Evolutionary conservation across 176 grass and related monocot species (phyloP).

Genomic region (Oryza glaberrima): DNA sequence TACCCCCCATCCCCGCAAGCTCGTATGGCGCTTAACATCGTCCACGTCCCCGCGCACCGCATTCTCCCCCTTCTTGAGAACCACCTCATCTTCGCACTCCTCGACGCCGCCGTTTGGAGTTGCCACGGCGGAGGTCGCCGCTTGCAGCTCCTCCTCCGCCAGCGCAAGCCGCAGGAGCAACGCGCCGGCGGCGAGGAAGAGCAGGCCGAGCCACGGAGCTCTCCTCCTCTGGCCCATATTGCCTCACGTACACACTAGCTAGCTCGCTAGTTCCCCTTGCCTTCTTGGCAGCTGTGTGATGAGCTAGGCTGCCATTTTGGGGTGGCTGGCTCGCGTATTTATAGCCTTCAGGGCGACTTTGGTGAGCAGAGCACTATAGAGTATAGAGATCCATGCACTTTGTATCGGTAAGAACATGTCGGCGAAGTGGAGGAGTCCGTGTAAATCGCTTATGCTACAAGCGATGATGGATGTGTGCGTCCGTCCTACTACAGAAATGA

Average conservation of each 20-base stretch:
- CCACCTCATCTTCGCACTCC: not conserved
- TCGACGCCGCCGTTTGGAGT: not conserved
- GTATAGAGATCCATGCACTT: not conserved
- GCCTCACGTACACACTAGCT: not conserved
- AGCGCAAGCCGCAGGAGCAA: not conserved
- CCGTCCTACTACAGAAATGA: too few species aligned
- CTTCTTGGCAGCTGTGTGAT: not conserved
- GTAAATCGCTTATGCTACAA: not conserved
- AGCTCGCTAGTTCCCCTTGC: too few species aligned
- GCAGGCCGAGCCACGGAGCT: not conserved
- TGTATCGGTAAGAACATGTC: not conserved
- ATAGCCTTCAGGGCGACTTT: not conserved
- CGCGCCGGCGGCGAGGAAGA: constrained; percentile 2
- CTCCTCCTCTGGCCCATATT: not conserved
- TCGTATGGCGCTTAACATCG: not conserved
- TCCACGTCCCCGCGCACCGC: not conserved
- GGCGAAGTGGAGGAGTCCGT: not conserved
- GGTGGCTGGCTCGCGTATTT: not conserved
- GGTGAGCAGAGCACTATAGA: not conserved
- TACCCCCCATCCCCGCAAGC: constrained; percentile 20
- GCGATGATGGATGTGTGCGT: not conserved
- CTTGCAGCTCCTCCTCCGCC: not conserved
- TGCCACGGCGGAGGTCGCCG: not conserved
- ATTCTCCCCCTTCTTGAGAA: not conserved
- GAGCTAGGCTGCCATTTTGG: not conserved